Evolutionary conservation across 768 basidiomycete species (phyloP), one percentile per base, ranked within the genome.

Genomic region (Zangia roseola): DNA sequence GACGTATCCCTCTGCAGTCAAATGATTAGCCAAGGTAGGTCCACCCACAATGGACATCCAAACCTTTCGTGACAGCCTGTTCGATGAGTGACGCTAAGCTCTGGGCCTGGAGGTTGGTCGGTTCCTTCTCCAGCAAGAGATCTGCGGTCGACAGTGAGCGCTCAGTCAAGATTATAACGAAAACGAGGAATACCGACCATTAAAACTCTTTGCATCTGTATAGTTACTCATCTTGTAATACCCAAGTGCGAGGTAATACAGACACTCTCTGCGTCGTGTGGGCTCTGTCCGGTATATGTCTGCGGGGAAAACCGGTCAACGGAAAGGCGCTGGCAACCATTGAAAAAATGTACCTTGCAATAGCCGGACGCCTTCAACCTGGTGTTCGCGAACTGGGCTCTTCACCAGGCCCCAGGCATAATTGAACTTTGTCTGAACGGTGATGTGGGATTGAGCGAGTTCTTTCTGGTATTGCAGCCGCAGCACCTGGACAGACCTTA

Each of bases 171-270:
- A 24, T 42, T 21, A 28, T 20, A 25, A n/a, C 13, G 21, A 17
- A 26, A 25, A n/a, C 13, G 21, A 17, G 28, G 13, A 14, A 31
- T 5, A 65, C 88, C 52, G 41, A 97, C 95, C 84, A 67, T 97
- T 97, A 69, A 97, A 99, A 53, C 80, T 85, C 69, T 80, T 86
- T 2, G 94, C 92, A 61, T 97, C 91, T 17, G 89, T 88, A 65
- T 87, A 97, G 65, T 97, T 94, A 10, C 86, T 84, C 81, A 97
- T 87, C 77, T 98, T 98, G 71, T 92, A 97, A 69, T 98, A 85
- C 1, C 97, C 97, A 13, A 98, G 75, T 4, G 94, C 92, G 21
- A 99, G 83, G 72, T 97, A 99, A 64, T 98, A 99, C 30, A 97
- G 71, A 59, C 95, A 98, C 71, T 98, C 97, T 71, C 95, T 75